Evolutionary conservation across 495 filamentous ascomycete species (phyloP).

Genomic region (Cetradonia linearis): DNA sequence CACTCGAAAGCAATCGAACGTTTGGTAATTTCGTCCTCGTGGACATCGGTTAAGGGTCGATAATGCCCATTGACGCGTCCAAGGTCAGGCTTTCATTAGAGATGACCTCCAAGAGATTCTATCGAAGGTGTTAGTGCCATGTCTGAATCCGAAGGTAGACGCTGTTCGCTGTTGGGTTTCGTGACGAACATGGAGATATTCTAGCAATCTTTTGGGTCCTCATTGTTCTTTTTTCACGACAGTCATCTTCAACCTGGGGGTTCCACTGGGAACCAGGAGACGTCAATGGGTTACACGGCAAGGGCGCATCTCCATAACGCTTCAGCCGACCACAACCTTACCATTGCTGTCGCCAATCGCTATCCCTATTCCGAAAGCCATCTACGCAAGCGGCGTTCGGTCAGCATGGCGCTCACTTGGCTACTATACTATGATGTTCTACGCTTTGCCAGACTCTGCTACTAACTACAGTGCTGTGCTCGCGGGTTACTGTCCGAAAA

Average conservation of each 20-base stretch:
- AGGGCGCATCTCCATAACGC: slow-evolving; percentile 4
- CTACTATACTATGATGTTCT: not conserved
- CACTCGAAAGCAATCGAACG: not conserved
- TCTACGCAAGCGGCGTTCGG: slow-evolving; percentile 6
- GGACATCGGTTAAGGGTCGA: not conserved
- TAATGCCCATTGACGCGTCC: not conserved
- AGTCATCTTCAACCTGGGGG: not conserved
- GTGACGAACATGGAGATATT: no score
- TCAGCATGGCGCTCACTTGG: no score
- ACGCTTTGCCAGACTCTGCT: not conserved
- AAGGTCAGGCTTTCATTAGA: not conserved
- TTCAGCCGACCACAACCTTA: not conserved
- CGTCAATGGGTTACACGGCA: not conserved
- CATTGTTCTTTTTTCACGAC: no score
- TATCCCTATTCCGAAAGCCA: not conserved
- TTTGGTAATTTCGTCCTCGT: not conserved
- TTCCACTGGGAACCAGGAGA: not conserved
- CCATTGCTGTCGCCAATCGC: not conserved
- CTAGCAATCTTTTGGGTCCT: no score
- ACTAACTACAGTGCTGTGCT: not conserved
- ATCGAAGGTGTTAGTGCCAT: not conserved
- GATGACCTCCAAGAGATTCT: not conserved
- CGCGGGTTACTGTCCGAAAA: not conserved
- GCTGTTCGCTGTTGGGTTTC: no score
- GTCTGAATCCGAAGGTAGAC: not conserved